phyloP scores from a whole-genome alignment of 352 stramenopile genomes.

The Vaucheria bursata region DNA sequence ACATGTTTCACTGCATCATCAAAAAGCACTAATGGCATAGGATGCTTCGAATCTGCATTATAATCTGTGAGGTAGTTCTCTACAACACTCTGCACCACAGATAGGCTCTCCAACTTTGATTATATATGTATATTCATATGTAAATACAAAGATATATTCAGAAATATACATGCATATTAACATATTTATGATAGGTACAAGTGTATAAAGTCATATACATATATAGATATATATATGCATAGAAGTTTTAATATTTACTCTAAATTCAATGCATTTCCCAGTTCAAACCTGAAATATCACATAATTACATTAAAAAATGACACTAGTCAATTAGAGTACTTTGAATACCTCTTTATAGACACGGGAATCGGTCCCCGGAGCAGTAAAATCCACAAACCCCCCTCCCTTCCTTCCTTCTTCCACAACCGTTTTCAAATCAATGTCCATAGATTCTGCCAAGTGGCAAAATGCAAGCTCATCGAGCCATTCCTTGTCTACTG shows the following conservation, averaged over 20 bases:
- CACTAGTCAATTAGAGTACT: no score
- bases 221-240: no score
- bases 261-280: no score
- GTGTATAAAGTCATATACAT: no score
- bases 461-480: constrained; percentile 61
- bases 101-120: no score
- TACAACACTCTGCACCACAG: constrained; percentile 68
- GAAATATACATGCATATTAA: no score
- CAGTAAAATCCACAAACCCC: constrained; percentile 81
- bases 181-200: no score
- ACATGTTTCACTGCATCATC: constrained; percentile 85
- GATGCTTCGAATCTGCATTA: constrained; percentile 79
- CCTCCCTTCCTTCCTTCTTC: constrained; percentile 58
- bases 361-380: constrained; percentile 71
- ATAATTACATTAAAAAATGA: no score
- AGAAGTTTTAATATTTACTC: no score
- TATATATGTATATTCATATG: no score
- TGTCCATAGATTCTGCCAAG: constrained; percentile 61
- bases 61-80: constrained; percentile 80
- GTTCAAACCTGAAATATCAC: no score
- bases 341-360: constrained; percentile 39
- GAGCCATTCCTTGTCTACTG: constrained; percentile 80
- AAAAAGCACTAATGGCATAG: constrained; percentile 90
- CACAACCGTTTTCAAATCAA: constrained; percentile 66
- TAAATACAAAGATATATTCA: no score